These are phyloP conservation scores for Cnidoscolus chayamansa DNA, from an alignment of 441 rosid species.

Conservation along the genomic window DNA sequence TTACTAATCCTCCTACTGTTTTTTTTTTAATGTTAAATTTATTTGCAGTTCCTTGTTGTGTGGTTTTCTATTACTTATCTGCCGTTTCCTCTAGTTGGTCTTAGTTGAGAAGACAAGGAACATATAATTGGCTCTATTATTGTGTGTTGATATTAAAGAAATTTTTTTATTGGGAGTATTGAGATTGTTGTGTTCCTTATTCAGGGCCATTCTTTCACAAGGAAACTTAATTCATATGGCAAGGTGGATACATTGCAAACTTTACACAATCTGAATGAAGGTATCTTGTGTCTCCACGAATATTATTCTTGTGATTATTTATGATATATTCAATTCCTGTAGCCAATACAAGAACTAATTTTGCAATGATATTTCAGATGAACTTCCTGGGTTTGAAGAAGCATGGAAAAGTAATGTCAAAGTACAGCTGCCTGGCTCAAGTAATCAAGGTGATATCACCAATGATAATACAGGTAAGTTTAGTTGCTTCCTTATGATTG, in stretches of 20 bases:
- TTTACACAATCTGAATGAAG: constrained; percentile 75
- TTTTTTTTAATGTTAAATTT: too few relatives aligned
- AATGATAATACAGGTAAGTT: constrained; percentile 37
- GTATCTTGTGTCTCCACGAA: constrained; percentile 32
- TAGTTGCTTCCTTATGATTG: not conserved
- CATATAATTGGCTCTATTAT: not conserved
- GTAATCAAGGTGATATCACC: constrained; percentile 23
- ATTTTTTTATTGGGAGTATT: not conserved
- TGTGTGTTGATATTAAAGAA: not conserved
- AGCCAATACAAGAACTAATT: not conserved
- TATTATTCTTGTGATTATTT: not conserved
- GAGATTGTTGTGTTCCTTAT: constrained; percentile 19
- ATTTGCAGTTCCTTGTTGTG: not conserved
- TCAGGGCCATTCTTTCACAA: constrained; percentile 77
- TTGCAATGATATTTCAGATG: constrained; percentile 42
- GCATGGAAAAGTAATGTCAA: constrained; percentile 54
- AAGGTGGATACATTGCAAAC: constrained; percentile 73
- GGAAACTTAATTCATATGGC: constrained; percentile 70
- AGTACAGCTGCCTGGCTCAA: constrained; percentile 33
- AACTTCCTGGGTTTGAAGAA: constrained; percentile 61
- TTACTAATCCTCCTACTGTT: not conserved
- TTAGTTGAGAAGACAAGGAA: not conserved
- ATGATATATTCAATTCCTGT: not conserved
- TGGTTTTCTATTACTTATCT: not conserved
- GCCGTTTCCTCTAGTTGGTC: constrained; percentile 2